Evolutionary conservation across 192 early-diverging fungal species (phyloP).

Genomic region (Entophlyctis luteolus): DNA sequence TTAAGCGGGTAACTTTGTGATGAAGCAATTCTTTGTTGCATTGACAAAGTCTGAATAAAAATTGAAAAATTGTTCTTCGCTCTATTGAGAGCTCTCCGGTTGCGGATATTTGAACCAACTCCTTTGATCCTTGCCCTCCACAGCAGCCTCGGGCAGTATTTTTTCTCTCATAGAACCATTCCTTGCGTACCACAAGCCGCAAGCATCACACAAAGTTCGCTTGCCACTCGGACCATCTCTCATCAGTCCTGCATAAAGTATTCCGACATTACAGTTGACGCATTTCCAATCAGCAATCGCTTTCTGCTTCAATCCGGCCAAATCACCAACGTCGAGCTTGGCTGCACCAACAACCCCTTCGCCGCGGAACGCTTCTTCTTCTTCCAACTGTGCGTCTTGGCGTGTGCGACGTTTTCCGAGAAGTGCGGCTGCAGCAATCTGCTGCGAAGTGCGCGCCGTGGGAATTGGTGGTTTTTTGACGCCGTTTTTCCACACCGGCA

Average conservation of each 20-base stretch:
- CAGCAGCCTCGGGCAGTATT: neutral
- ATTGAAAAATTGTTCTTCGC: no score
- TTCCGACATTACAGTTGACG: slow-evolving; percentile 27
- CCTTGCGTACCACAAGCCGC: slow-evolving; percentile 22
- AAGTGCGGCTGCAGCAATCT: neutral
- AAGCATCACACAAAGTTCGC: slow-evolving; percentile 35
- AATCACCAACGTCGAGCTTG: neutral
- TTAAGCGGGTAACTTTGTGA: no score
- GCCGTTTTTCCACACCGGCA: slow-evolving; percentile 47
- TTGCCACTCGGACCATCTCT: slow-evolving; percentile 29
- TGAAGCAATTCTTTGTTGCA: no score
- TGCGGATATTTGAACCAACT: slow-evolving; percentile 2
- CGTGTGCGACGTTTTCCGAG: slow-evolving; percentile 50
- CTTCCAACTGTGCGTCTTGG: slow-evolving; percentile 47
- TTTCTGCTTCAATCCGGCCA: neutral
- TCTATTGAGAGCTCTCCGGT: no score
- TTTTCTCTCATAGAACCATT: slow-evolving; percentile 5
- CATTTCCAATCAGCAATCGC: slow-evolving; percentile 36
- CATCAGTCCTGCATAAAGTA: slow-evolving; percentile 23
- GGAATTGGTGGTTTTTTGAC: neutral
- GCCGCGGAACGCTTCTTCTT: slow-evolving; percentile 37
- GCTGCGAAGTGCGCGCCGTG: neutral
- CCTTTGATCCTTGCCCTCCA: neutral
- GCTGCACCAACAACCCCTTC: neutral
- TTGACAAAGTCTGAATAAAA: no score